These are phyloP conservation scores for Eremochloa ophiuroides DNA, from an alignment of 176 grass and related monocot species.

Conservation along the genomic window DNA sequence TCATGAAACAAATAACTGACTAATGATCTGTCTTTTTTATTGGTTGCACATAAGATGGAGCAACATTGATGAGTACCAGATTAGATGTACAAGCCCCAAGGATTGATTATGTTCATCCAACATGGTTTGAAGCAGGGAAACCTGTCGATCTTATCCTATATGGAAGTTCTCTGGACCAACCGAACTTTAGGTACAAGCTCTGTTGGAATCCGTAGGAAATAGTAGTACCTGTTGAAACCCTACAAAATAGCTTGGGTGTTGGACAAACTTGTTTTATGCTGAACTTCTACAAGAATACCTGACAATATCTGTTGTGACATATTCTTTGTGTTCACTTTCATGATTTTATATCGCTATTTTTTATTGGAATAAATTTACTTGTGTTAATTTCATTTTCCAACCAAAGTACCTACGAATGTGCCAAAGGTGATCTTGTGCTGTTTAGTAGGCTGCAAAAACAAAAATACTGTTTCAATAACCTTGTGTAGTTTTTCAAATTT, in stretches of 20 bases:
- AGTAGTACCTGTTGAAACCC: background rate
- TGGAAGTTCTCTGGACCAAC: slow-evolving; percentile 87
- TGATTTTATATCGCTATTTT: background rate
- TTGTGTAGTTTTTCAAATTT: background rate
- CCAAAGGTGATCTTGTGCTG: background rate
- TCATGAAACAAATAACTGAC: background rate
- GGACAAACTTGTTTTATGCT: background rate
- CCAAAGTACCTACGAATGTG: background rate
- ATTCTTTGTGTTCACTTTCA: background rate
- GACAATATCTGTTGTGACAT: background rate
- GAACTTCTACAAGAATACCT: background rate
- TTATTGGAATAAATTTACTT: background rate
- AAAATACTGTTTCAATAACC: background rate
- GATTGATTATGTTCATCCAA: slow-evolving; percentile 88
- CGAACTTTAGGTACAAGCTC: slow-evolving; percentile 66
- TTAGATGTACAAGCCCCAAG: slow-evolving; percentile 75
- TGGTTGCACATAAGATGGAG: slow-evolving; percentile 55
- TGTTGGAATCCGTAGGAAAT: background rate
- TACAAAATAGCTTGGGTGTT: background rate
- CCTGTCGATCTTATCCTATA: slow-evolving; percentile 72
- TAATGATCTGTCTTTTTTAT: slow-evolving; percentile 19
- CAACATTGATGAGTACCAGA: slow-evolving; percentile 72
- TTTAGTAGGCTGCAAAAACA: background rate
- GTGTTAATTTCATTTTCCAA: background rate
- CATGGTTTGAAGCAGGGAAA: slow-evolving; percentile 91